A percentile compares a stretch with the other conserved stretches of the same genome.
These are phyloP conservation scores for Pythium sp. DNA, from an alignment of 352 stramenopile genomes.

Conservation along the genomic window DNA sequence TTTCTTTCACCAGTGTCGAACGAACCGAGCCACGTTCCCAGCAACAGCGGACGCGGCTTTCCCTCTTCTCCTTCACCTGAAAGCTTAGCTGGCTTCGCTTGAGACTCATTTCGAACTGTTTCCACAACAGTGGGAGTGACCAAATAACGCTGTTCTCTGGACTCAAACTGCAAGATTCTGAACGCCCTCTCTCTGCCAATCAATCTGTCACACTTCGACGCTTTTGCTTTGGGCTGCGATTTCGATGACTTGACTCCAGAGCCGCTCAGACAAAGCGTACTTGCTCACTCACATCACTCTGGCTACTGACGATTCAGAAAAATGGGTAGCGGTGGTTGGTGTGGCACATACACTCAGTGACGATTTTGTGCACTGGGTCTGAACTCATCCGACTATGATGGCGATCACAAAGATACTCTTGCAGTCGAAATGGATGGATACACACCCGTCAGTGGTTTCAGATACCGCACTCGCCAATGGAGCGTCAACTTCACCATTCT, in stretches of 20 bases:
- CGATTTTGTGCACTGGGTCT: background rate
- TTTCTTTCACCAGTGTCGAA: too few relatives aligned
- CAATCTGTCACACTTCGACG: background rate
- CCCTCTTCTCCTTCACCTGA: background rate
- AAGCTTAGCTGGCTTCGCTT: background rate
- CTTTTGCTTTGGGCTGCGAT: background rate
- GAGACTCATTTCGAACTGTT: background rate
- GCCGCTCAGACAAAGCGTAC: too few relatives aligned
- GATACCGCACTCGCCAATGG: background rate
- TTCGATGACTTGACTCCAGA: background rate
- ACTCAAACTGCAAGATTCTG: background rate
- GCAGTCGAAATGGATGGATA: background rate
- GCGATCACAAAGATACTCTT: background rate
- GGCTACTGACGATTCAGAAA: too few relatives aligned
- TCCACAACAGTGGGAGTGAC: background rate
- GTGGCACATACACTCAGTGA: background rate
- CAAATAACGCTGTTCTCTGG: slow-evolving; percentile 6
- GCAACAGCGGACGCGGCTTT: too few relatives aligned
- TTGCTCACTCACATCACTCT: too few relatives aligned
- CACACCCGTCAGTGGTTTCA: background rate
- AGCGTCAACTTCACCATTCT: background rate
- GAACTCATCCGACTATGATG: background rate
- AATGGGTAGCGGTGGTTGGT: too few relatives aligned
- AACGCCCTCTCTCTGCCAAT: background rate
- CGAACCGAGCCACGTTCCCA: too few relatives aligned